Percentiles rank a stretch among this genome's conserved stretches.
Conservation (phyloP, 257 asterid genomes). For the Nicotiana knightiana region DNA sequence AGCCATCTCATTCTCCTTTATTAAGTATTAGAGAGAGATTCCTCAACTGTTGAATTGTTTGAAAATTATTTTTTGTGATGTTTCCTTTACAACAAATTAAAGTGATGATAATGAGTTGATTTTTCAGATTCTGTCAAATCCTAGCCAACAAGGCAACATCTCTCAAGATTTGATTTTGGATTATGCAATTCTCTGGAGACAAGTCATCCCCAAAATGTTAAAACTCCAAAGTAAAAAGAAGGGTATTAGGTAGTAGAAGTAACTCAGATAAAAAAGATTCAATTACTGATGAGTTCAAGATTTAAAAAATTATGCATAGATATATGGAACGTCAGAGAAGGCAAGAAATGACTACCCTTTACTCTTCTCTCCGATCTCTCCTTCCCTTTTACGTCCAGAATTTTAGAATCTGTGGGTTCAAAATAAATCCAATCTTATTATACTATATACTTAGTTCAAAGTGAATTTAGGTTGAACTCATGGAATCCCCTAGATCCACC, state of each 20-base stretch:
- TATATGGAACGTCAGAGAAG: conserved; percentile 30
- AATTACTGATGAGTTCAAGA: neutral
- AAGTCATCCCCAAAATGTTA: neutral
- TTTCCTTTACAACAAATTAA: neutral
- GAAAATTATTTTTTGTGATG: neutral
- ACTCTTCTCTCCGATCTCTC: conserved; percentile 11
- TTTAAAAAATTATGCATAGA: conserved; percentile 25
- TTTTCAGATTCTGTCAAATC: neutral
- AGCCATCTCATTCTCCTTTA: neutral
- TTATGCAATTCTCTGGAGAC: neutral
- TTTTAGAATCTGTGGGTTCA: neutral
- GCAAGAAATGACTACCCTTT: conserved; percentile 26
- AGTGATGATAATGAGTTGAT: neutral
- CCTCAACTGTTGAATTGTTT: neutral
- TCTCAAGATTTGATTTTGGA: neutral
- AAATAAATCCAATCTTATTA: neutral
- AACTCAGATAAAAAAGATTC: neutral
- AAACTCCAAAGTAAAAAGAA: neutral
- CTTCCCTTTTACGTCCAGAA: neutral
- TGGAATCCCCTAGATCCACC: neutral
- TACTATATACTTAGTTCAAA: neutral
- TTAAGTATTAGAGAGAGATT: neutral
- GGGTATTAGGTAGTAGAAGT: neutral
- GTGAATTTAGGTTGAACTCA: neutral
- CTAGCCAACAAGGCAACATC: neutral